Evolutionary conservation across 352 stramenopile species (phyloP).

Genomic region (Phytophthora fragariae): DNA sequence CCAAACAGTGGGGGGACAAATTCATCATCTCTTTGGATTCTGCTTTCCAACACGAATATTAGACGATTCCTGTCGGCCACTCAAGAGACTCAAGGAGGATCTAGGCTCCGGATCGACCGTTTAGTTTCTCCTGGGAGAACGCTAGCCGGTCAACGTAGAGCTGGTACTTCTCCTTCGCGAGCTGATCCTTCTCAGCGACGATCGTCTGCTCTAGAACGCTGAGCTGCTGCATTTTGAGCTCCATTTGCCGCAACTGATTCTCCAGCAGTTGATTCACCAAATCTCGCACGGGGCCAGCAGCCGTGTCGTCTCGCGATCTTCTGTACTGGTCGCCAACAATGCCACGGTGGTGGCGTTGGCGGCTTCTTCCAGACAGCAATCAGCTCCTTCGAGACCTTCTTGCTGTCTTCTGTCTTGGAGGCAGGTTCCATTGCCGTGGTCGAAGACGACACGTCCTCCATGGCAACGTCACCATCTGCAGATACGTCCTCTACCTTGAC

Average conservation of each 20-base stretch:
- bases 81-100: background rate
- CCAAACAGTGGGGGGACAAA: no score
- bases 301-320: slow-evolving; percentile 53
- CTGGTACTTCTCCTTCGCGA: slow-evolving; percentile 71
- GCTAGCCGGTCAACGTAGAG: slow-evolving; percentile 79
- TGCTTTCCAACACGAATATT: background rate
- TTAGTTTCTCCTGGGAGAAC: slow-evolving; percentile 64
- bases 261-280: slow-evolving; percentile 69
- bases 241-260: slow-evolving; percentile 79
- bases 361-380: slow-evolving; percentile 70
- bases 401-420: slow-evolving; percentile 6
- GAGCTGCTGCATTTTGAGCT: slow-evolving; percentile 83
- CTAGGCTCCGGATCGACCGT: slow-evolving; percentile 22
- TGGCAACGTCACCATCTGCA: slow-evolving; percentile 55
- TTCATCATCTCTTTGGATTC: no score
- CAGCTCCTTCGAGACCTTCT: slow-evolving; percentile 57
- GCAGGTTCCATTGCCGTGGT: slow-evolving; percentile 14
- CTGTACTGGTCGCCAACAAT: slow-evolving; percentile 62
- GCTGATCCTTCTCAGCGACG: slow-evolving; percentile 61
- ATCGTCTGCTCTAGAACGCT: slow-evolving; percentile 64
- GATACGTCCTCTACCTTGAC: slow-evolving; percentile 46
- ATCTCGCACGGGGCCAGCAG: slow-evolving; percentile 50
- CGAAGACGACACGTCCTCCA: slow-evolving; percentile 38
- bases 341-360: slow-evolving; percentile 66
- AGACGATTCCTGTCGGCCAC: background rate